A percentile compares a stretch with the other conserved stretches of the same genome.
phyloP scores from a whole-genome alignment of 192 early-diverging fungal species.

The Piromyces sp. region DNA sequence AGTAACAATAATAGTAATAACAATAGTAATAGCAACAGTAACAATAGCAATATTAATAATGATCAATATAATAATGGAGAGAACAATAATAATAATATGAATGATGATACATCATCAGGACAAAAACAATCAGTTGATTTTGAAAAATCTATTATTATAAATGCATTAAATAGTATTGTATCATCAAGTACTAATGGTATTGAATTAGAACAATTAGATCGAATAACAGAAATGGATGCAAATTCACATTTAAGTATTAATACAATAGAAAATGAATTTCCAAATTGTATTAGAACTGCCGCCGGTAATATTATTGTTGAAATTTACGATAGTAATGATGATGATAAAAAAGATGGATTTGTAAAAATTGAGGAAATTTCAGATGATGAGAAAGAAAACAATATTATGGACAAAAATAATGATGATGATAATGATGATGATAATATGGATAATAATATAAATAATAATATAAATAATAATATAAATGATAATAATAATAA shows the following conservation, averaged over 20 bases:
- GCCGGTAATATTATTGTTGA: neutral
- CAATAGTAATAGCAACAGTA: neutral
- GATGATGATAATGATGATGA: too few relatives aligned
- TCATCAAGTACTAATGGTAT: too few relatives aligned
- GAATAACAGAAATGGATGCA: neutral
- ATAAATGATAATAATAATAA: neutral
- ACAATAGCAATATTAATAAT: neutral
- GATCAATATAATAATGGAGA: neutral
- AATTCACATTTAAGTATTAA: neutral
- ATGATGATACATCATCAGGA: too few relatives aligned
- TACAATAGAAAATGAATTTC: neutral
- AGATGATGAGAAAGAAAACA: neutral
- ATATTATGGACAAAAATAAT: too few relatives aligned
- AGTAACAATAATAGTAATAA: neutral
- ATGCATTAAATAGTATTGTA: neutral
- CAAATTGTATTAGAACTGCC: neutral
- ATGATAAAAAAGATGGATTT: neutral
- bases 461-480: too few relatives aligned
- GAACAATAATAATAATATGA: neutral
- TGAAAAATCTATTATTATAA: neutral
- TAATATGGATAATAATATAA: too few relatives aligned
- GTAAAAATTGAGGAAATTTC: neutral
- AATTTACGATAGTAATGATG: neutral
- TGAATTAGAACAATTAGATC: neutral
- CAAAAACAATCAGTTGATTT: neutral